Conservation (phyloP, 768 basidiomycete genomes). For the Filobasidium floriforme region DNA sequence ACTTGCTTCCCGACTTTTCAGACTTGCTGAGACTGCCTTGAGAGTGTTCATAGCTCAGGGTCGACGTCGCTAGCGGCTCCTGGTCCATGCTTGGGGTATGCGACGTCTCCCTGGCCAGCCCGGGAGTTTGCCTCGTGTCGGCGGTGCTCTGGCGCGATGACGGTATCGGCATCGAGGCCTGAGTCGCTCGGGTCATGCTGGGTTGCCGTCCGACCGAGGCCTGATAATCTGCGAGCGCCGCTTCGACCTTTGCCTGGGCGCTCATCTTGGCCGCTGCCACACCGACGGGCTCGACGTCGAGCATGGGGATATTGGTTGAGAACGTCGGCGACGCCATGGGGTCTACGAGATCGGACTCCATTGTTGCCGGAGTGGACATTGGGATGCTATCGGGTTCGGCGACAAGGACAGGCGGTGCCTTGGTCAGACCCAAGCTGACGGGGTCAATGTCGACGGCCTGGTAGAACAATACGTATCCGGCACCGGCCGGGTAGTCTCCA, state of each 20-base stretch:
- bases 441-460: conserved; percentile 82
- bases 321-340: conserved; percentile 12
- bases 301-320: conserved; percentile 8
- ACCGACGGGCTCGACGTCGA: conserved; percentile 18
- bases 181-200: not conserved
- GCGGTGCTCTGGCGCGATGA: not conserved
- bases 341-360: not conserved
- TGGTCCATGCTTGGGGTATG: not conserved
- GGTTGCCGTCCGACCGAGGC: conserved; percentile 1
- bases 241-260: conserved; percentile 13
- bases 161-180: not conserved
- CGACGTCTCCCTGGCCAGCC: not conserved
- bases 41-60: not conserved
- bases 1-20: conserved; percentile 5
- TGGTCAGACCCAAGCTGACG: conserved; percentile 57
- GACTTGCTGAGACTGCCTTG: conserved; percentile 5
- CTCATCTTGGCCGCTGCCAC: conserved; percentile 10
- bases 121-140: not conserved
- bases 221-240: conserved; percentile 11
- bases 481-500: conserved; percentile 69
- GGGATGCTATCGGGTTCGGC: conserved; percentile 1
- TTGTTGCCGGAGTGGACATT: not conserved
- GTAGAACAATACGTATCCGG: conserved; percentile 95
- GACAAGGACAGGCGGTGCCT: conserved; percentile 14
- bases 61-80: not conserved